Conservation (phyloP, 2,329 filamentous ascomycete genomes). For the Corinectria fuckeliana region DNA sequence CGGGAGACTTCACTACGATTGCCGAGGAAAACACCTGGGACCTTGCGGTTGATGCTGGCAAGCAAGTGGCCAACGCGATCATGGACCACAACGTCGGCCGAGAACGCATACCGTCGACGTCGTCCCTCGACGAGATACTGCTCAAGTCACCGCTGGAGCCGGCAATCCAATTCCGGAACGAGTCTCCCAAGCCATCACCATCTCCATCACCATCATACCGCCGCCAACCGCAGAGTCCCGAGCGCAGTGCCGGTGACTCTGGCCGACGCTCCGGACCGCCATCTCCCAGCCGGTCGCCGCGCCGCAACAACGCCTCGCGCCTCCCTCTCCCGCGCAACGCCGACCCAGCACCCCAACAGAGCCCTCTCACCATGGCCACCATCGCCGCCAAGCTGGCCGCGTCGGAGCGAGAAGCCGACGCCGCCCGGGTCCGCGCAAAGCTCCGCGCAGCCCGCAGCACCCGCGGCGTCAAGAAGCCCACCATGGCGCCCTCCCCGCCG, state of each 20-base stretch:
- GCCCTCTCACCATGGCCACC: conserved; percentile 64
- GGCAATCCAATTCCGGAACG: conserved; percentile 16
- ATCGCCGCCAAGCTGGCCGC: conserved; percentile 70
- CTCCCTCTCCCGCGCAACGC: conserved; percentile 44
- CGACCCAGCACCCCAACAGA: conserved; percentile 56
- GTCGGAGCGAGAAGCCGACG: conserved; percentile 68
- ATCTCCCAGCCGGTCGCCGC: conserved; percentile 28
- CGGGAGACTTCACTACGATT: conserved; percentile 53
- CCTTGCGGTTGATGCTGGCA: conserved; percentile 39
- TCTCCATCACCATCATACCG: too few relatives aligned
- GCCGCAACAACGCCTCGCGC: conserved; percentile 29
- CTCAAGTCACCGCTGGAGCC: conserved; percentile 34
- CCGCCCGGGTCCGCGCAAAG: conserved; percentile 67
- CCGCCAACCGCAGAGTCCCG: conserved; percentile 24
- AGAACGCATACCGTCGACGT: conserved; percentile 37
- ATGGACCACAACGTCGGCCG: conserved; percentile 18
- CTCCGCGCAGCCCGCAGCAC: conserved; percentile 59
- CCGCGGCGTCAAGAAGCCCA: conserved; percentile 43
- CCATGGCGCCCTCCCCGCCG: conserved; percentile 31
- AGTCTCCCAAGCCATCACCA: conserved; percentile 4
- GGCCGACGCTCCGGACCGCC: conserved; percentile 23
- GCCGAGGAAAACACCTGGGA: conserved; percentile 57
- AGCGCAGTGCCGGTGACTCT: conserved; percentile 17
- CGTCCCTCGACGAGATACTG: conserved; percentile 45
- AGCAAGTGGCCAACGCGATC: conserved; percentile 3